phyloP scores from a whole-genome alignment of 176 grass and related monocot genomes.

The Triticum aestivum region DNA sequence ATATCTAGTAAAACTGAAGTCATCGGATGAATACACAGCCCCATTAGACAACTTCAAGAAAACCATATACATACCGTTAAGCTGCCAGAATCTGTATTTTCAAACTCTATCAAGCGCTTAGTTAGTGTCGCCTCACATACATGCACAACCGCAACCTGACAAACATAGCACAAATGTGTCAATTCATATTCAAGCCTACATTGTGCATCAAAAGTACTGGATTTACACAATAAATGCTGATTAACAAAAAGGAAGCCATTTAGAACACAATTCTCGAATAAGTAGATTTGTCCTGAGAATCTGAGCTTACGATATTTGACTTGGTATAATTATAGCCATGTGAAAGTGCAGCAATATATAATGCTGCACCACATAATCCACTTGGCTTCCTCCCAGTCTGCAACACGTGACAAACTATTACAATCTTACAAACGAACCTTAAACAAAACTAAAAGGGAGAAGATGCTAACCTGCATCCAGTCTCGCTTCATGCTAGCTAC shows the following conservation, averaged over 20 bases:
- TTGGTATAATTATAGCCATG: constrained; percentile 74
- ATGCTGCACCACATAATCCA: constrained; percentile 95
- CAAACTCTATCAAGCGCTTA: constrained; percentile 91
- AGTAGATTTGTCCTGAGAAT: constrained; percentile 20
- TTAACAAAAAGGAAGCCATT: background rate
- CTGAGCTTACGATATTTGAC: constrained; percentile 73
- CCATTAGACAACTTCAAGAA: constrained; percentile 10
- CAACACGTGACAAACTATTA: constrained; percentile 27
- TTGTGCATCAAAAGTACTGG: background rate
- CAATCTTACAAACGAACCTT: constrained; percentile 18
- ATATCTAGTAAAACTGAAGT: background rate
- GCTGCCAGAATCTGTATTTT: constrained; percentile 88
- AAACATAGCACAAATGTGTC: constrained; percentile 34
- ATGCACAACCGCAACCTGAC: constrained; percentile 80
- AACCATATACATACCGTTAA: constrained; percentile 65
- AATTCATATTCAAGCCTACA: background rate
- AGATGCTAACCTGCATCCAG: constrained; percentile 81
- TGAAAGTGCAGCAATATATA: constrained; percentile 84
- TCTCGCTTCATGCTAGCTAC: constrained; percentile 89
- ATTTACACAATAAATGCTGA: background rate
- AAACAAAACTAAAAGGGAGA: constrained; percentile 8
- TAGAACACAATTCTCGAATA: constrained; percentile 25
- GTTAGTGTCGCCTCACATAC: constrained; percentile 89
- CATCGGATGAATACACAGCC: background rate
- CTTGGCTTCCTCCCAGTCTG: constrained; percentile 94